phyloP scores from a whole-genome alignment of 2,329 filamentous ascomycete species.

The Calonectria honghensis region DNA sequence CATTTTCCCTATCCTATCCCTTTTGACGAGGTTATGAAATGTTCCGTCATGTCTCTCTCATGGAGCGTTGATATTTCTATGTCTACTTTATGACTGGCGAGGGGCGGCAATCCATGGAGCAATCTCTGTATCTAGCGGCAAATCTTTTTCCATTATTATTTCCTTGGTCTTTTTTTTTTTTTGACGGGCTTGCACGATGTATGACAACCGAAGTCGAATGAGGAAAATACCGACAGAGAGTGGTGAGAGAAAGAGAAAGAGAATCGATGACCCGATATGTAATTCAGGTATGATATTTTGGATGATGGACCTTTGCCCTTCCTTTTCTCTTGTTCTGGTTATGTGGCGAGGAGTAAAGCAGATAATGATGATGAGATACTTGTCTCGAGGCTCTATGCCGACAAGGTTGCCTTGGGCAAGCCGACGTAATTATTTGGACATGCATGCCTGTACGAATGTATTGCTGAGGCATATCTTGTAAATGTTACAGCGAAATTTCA shows the following conservation, averaged over 20 bases:
- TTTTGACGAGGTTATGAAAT: slow-evolving; percentile 54
- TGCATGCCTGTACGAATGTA: background rate
- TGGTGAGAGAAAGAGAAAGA: slow-evolving; percentile 24
- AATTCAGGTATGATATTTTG: slow-evolving; percentile 1
- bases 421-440: slow-evolving; percentile 9
- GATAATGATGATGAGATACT: slow-evolving; percentile 29
- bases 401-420: slow-evolving; percentile 19
- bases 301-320: background rate
- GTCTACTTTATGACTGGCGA: slow-evolving; percentile 52
- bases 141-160: slow-evolving; percentile 47
- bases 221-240: slow-evolving; percentile 44
- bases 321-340: background rate
- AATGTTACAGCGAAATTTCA: background rate
- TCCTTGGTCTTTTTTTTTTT: slow-evolving; percentile 41
- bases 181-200: slow-evolving; percentile 48
- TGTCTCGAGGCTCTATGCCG: slow-evolving; percentile 20
- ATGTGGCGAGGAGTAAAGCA: slow-evolving; percentile 16
- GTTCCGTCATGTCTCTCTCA: slow-evolving; percentile 51
- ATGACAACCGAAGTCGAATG: slow-evolving; percentile 44
- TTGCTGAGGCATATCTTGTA: background rate
- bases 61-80: slow-evolving; percentile 53
- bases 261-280: background rate
- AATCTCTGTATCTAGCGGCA: slow-evolving; percentile 54
- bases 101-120: slow-evolving; percentile 50
- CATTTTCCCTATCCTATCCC: slow-evolving; percentile 45